These are phyloP conservation scores for Diaporthe vaccinii DNA, from an alignment of 2,329 filamentous ascomycete genomes.

Conservation along the genomic window DNA sequence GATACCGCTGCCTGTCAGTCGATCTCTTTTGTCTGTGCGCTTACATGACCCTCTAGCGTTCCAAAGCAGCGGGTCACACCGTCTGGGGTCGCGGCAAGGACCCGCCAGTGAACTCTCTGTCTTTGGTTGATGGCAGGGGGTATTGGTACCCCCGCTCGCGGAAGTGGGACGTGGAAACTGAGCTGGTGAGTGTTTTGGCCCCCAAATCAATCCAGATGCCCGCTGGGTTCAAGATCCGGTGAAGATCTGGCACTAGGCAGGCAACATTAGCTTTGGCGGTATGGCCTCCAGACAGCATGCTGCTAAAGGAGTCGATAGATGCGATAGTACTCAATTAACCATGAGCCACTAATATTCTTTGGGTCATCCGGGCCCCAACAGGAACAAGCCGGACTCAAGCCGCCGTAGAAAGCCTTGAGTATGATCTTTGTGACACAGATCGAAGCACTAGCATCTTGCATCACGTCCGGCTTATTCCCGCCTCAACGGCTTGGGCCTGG, in stretches of 20 bases:
- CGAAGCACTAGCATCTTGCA: conserved; percentile 8
- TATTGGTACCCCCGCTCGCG: not conserved
- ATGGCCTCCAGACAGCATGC: not conserved
- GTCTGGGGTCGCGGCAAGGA: conserved; percentile 7
- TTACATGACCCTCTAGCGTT: conserved; percentile 13
- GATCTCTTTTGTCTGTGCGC: not conserved
- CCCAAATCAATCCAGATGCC: not conserved
- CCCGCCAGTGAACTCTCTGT: not conserved
- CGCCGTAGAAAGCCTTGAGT: not conserved
- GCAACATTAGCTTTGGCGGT: not conserved
- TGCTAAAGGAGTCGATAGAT: not conserved
- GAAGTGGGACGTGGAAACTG: not conserved
- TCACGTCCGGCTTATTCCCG: not conserved
- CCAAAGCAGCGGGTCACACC: conserved; percentile 32
- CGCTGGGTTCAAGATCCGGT: not conserved
- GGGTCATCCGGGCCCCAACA: not conserved
- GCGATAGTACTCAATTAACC: not conserved
- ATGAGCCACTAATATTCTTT: not conserved
- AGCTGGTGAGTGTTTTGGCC: not conserved
- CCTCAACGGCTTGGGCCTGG: not conserved
- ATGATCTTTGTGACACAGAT: not conserved
- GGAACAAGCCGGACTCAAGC: not conserved
- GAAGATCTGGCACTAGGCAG: too few species aligned
- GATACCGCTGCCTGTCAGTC: conserved; percentile 31
- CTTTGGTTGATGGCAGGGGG: not conserved